A percentile compares a stretch with the other conserved stretches of the same genome.
These are phyloP conservation scores for Chlamydomonas applanata DNA, from an alignment of 139 green algal species.

Conservation along the genomic window DNA sequence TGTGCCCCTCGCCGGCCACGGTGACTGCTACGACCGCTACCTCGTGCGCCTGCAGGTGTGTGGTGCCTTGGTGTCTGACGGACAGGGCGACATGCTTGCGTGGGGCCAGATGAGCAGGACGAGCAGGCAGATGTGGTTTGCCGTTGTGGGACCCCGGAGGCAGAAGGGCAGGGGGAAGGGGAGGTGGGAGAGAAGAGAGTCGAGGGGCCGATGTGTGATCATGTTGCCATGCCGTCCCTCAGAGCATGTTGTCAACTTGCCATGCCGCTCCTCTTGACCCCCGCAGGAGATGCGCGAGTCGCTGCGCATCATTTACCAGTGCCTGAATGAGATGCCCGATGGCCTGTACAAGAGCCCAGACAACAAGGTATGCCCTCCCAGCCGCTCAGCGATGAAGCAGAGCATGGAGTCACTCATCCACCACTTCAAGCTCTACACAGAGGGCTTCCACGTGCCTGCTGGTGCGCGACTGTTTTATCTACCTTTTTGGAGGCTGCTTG, in stretches of 20 bases:
- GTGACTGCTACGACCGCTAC: conserved; percentile 88
- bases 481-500: too few relatives aligned
- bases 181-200: too few relatives aligned
- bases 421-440: conserved; percentile 79
- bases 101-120: too few relatives aligned
- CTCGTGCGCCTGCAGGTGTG: conserved; percentile 34
- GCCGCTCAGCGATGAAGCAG: conserved; percentile 76
- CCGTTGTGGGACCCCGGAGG: too few relatives aligned
- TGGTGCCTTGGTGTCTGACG: too few relatives aligned
- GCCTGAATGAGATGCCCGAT: conserved; percentile 78
- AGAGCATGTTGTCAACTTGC: too few relatives aligned
- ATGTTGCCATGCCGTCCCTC: too few relatives aligned
- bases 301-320: conserved; percentile 80
- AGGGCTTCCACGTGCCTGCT: conserved; percentile 61
- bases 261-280: too few relatives aligned
- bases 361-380: conserved; percentile 57
- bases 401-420: conserved; percentile 85
- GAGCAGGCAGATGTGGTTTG: too few relatives aligned
- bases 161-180: too few relatives aligned
- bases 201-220: too few relatives aligned
- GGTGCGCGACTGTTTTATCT: conserved; percentile 25
- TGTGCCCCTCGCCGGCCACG: conserved; percentile 70
- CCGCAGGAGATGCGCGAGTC: conserved; percentile 80
- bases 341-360: conserved; percentile 74
- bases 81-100: too few relatives aligned